phyloP scores from a whole-genome alignment of 768 basidiomycete species.

The Phlebiopsis gigantea region DNA sequence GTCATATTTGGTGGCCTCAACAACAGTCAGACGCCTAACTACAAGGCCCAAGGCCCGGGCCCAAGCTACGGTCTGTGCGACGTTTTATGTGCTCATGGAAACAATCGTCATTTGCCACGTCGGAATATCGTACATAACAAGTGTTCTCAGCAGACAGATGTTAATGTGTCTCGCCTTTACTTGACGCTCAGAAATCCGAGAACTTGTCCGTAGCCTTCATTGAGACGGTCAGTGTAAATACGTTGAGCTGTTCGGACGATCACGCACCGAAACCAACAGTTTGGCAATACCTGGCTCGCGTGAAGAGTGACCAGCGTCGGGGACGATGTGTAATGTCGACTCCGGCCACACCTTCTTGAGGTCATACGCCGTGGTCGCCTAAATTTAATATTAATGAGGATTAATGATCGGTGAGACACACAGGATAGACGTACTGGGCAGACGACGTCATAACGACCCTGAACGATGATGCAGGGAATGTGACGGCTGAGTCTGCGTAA shows the following conservation, averaged over 20 bases:
- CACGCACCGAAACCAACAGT: conserved; percentile 63
- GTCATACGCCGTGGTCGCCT: conserved; percentile 77
- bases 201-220: conserved; percentile 13
- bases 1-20: conserved; percentile 3
- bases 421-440: conserved; percentile 56
- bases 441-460: conserved; percentile 86
- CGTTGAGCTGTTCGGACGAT: background rate
- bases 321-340: conserved; percentile 66
- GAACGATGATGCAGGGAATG: conserved; percentile 77
- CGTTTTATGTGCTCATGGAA: too few relatives aligned
- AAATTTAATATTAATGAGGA: background rate
- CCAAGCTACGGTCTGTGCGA: too few relatives aligned
- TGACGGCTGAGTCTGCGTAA: conserved; percentile 55
- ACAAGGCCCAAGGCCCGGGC: too few relatives aligned
- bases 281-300: conserved; percentile 67
- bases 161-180: too few relatives aligned
- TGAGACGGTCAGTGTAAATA: background rate
- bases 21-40: too few relatives aligned
- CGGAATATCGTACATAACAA: too few relatives aligned
- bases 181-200: conserved; percentile 2
- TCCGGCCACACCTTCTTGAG: conserved; percentile 86
- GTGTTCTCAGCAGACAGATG: too few relatives aligned
- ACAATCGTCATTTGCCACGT: too few relatives aligned
- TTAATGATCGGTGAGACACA: background rate
- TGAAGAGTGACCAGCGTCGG: conserved; percentile 85